Conservation (phyloP, 139 green algal species). For the Edaphochlamys debaryana region DNA sequence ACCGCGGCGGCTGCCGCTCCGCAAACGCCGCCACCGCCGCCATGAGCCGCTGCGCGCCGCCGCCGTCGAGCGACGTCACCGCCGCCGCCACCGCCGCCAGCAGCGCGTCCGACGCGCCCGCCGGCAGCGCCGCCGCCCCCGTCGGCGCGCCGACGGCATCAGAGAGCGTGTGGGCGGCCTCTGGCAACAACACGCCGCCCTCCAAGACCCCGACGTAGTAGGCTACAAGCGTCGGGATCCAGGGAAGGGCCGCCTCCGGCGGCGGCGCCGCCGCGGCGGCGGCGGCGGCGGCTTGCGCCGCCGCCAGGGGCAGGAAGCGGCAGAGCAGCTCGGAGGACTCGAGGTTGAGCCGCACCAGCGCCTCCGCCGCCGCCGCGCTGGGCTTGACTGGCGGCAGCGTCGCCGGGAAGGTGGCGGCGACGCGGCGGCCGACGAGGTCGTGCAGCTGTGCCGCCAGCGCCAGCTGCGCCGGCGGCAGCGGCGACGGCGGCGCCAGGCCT, state of each 20-base stretch:
- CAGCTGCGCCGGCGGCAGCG: constrained; percentile 10
- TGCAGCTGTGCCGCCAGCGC: constrained; percentile 13
- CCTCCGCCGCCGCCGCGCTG: constrained; percentile 34
- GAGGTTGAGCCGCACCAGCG: constrained; percentile 69
- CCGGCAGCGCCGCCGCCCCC: not conserved
- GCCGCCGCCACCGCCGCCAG: constrained; percentile 32
- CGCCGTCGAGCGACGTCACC: not conserved
- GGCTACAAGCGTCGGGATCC: constrained; percentile 30
- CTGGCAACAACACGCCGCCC: constrained; percentile 40
- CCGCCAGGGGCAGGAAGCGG: constrained; percentile 47
- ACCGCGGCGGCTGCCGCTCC: constrained; percentile 1
- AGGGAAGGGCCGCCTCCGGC: not conserved
- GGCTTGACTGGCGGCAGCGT: constrained; percentile 30
- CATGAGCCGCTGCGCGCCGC: constrained; percentile 37
- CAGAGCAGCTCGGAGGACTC: constrained; percentile 58
- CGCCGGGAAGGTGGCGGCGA: constrained; percentile 61
- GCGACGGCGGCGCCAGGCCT: not conserved
- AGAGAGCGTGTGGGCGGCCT: constrained; percentile 1
- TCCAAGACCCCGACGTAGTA: constrained; percentile 46
- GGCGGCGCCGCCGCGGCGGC: not conserved
- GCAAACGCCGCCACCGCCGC: constrained; percentile 23
- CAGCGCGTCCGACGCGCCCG: not conserved
- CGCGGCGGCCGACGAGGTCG: constrained; percentile 26
- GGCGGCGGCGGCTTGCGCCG: not conserved
- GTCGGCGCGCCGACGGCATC: not conserved